These are phyloP conservation scores for Rhizoclosmatium sp. DNA, from an alignment of 192 early-diverging fungal genomes.

Conservation along the genomic window DNA sequence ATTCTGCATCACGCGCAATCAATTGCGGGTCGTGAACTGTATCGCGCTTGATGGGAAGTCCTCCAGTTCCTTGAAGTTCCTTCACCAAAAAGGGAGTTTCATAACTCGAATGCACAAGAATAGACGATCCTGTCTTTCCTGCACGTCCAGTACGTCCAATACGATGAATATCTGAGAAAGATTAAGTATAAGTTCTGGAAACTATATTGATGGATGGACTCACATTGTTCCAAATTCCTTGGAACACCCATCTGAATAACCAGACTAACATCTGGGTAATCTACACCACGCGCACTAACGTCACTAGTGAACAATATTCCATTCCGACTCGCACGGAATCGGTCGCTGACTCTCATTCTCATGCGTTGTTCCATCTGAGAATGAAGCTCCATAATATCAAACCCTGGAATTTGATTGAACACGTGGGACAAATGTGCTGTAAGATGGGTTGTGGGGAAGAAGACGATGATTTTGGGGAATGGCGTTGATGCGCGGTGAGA, in stretches of 20 bases:
- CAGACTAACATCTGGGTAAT: conserved; percentile 86
- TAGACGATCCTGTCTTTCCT: conserved; percentile 81
- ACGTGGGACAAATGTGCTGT: conserved; percentile 38
- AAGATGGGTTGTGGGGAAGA: conserved; percentile 78
- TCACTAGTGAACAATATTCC: conserved; percentile 87
- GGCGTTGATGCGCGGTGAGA: conserved; percentile 55
- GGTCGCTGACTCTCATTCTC: conserved; percentile 70
- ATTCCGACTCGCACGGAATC: conserved; percentile 68
- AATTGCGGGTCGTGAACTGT: conserved; percentile 32
- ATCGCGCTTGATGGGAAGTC: conserved; percentile 46
- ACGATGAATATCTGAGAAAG: conserved; percentile 79
- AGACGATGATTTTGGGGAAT: conserved; percentile 78
- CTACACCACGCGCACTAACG: conserved; percentile 93
- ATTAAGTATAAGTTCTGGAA: background rate
- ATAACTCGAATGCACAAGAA: conserved; percentile 74
- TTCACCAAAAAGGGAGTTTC: conserved; percentile 74
- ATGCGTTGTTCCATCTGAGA: conserved; percentile 72
- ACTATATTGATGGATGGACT: background rate
- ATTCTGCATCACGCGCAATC: conserved; percentile 29
- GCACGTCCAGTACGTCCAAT: conserved; percentile 93
- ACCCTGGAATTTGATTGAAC: conserved; percentile 36
- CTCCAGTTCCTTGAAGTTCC: background rate
- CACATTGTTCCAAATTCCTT: conserved; percentile 68
- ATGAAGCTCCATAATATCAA: conserved; percentile 64
- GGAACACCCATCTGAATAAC: conserved; percentile 84